Percentiles rank a stretch among this genome's conserved stretches.
phyloP scores from a whole-genome alignment of 2,329 filamentous ascomycete genomes.

The Zasmidium citrigriseum region DNA sequence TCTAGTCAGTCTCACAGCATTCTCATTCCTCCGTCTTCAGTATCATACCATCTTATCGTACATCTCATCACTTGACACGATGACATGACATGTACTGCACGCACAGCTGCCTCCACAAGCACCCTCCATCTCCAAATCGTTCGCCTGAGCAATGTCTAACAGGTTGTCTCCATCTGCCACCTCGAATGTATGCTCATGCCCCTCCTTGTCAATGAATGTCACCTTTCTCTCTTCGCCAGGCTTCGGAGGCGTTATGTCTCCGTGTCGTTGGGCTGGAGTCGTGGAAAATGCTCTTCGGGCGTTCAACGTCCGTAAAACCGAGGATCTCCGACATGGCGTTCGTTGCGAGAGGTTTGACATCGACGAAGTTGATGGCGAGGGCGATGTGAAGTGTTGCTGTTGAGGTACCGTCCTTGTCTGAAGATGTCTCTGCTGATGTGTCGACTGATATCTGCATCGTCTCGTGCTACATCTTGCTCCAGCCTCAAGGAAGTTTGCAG shows the following conservation, averaged over 20 bases:
- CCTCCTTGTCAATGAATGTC: conserved; percentile 93
- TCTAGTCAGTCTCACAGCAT: conserved; percentile 2
- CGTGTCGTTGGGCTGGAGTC: conserved; percentile 64
- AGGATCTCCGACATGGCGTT: neutral
- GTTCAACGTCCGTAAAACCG: conserved; percentile 22
- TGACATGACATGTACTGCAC: conserved; percentile 90
- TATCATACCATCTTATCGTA: conserved; percentile 39
- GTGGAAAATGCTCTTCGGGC: conserved; percentile 60
- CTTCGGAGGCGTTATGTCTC: conserved; percentile 80
- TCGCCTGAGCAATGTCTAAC: conserved; percentile 88
- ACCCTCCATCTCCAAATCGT: conserved; percentile 97
- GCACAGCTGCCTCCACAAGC: conserved; percentile 94
- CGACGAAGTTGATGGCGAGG: conserved; percentile 1
- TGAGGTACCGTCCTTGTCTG: conserved; percentile 9
- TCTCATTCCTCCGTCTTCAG: neutral
- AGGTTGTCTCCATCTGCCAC: conserved; percentile 89
- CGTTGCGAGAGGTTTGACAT: neutral
- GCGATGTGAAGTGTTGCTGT: conserved; percentile 4
- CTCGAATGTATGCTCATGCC: conserved; percentile 70
- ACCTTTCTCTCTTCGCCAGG: conserved; percentile 89
- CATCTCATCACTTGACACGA: conserved; percentile 71
- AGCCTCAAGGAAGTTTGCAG: neutral
- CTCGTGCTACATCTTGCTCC: conserved; percentile 3
- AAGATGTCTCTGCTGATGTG: conserved; percentile 5
- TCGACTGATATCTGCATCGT: conserved; percentile 1